Evolutionary conservation across 805 yeast genomes (phyloP), one percentile per base, ranked within the genome.

Genomic region (Wickerhamiella bombiphila): DNA sequence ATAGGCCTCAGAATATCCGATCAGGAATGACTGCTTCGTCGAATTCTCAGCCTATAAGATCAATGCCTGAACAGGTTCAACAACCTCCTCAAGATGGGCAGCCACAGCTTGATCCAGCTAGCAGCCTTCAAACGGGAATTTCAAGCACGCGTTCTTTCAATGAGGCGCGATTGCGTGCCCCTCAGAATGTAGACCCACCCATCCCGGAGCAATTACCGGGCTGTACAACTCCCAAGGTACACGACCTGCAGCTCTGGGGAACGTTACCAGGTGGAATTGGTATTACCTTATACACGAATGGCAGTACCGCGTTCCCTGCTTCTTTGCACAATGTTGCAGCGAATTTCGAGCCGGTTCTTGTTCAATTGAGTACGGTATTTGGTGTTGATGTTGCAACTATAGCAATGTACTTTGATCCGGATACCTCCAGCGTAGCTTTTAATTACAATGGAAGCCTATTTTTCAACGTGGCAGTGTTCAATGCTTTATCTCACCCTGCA

Each of bases 371-470:
- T 7, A 28, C 13, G 8, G 21, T 39, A 2, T 44, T 39, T 28
- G 34, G 38, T 18, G 37, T 35, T 19, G 11, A 44, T 3, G 21
- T 9, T 1, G 15, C 14, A 2, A 36, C 43, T 1, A 34, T 45
- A n/a, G 19, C 26, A 28, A 26, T 45, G 3, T 45, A 30, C 25
- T 29, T 46, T 3, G 44, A 42, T 7, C 37, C 39, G 6, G 38
- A 37, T 11, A 42, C 49, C 5, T 36, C 39, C 9, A 43, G 52
- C 5, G 46, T 61, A n/a, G 66, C 66, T n/a, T 61, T 61, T 51
- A 61, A 61, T 38, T 29, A 38, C 20, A 44, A 47, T 14, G 64
- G 64, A 4, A 51, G 61, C 35, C 34, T 61, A 32, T 61, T 61
- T 39, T 61, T 59, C 54, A 61, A 61, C 37, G 42, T 60, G 32